Evolutionary conservation across 768 basidiomycete species (phyloP).

Genomic region (Agrocybe chaxingu): DNA sequence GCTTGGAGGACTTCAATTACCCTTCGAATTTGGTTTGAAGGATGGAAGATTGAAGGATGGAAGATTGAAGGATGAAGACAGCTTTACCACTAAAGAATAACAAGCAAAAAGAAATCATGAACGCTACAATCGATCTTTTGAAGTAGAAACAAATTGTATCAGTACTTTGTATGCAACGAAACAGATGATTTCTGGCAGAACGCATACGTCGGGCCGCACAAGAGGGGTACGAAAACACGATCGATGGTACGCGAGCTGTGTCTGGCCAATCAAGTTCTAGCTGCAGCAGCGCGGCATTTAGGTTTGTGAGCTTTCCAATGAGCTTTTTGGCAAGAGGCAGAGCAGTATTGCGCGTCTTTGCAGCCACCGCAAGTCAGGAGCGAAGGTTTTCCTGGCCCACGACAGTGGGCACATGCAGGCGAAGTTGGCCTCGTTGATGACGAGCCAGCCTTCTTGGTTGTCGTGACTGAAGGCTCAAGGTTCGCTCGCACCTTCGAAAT

Average conservation of each 20-base stretch:
- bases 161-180: too few relatives aligned
- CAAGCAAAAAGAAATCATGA: too few relatives aligned
- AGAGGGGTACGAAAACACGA: too few relatives aligned
- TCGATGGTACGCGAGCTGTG: too few relatives aligned
- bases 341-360: conserved; percentile 36
- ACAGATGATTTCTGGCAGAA: too few relatives aligned
- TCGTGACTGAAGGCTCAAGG: neutral
- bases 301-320: conserved; percentile 44
- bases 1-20: conserved; percentile 75
- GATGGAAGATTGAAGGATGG: too few relatives aligned
- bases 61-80: too few relatives aligned
- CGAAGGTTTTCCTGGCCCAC: conserved; percentile 16
- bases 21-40: conserved; percentile 80
- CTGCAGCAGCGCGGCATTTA: conserved; percentile 15
- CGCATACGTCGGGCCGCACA: too few relatives aligned
- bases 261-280: too few relatives aligned
- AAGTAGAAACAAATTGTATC: too few relatives aligned
- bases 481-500: neutral
- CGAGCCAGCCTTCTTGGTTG: neutral
- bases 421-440: neutral
- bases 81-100: too few relatives aligned
- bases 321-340: conserved; percentile 35
- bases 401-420: conserved; percentile 6
- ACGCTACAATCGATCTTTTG: too few relatives aligned
- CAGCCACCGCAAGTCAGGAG: conserved; percentile 32